Percentiles rank a stretch among this genome's conserved stretches.
phyloP scores from a whole-genome alignment of 2,329 filamentous ascomycete genomes.

The Hypocrella siamensis region DNA sequence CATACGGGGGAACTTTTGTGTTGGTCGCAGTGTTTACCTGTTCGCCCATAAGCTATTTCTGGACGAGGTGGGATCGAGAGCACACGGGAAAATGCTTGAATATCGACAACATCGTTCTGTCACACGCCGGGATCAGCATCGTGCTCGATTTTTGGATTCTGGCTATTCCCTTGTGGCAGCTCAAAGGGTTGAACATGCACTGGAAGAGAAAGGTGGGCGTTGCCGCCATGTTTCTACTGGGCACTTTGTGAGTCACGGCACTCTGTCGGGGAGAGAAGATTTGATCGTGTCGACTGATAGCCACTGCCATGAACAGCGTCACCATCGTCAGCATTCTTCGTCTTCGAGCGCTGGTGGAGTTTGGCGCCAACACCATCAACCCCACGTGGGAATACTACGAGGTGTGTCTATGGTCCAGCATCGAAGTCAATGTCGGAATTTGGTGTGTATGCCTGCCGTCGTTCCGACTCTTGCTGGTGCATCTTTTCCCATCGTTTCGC shows the following conservation, averaged over 20 bases:
- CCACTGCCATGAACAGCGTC: constrained; percentile 5
- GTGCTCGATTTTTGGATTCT: constrained; percentile 23
- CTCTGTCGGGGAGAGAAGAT: not conserved
- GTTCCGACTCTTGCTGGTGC: constrained; percentile 8
- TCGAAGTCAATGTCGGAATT: constrained; percentile 10
- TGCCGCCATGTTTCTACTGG: constrained; percentile 22
- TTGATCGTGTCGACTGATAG: no score
- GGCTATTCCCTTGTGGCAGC: constrained; percentile 19
- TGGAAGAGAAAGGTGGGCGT: constrained; percentile 23
- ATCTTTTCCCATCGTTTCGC: constrained; percentile 2
- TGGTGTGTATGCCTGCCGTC: constrained; percentile 12
- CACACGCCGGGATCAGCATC: constrained; percentile 22
- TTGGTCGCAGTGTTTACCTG: constrained; percentile 19
- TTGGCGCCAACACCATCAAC: constrained; percentile 8
- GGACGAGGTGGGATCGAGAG: constrained; percentile 22
- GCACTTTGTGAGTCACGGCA: constrained; percentile 15
- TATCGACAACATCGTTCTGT: constrained; percentile 19
- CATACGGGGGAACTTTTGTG: constrained; percentile 14
- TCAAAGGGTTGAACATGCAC: constrained; percentile 14
- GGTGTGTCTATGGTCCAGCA: constrained; percentile 11
- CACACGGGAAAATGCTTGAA: constrained; percentile 21
- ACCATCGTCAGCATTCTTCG: constrained; percentile 11
- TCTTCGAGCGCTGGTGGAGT: constrained; percentile 8
- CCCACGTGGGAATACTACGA: constrained; percentile 11
- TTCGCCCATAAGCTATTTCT: constrained; percentile 20